Conservation (phyloP, 176 grass and related monocot species). For the Carex littledalei region DNA sequence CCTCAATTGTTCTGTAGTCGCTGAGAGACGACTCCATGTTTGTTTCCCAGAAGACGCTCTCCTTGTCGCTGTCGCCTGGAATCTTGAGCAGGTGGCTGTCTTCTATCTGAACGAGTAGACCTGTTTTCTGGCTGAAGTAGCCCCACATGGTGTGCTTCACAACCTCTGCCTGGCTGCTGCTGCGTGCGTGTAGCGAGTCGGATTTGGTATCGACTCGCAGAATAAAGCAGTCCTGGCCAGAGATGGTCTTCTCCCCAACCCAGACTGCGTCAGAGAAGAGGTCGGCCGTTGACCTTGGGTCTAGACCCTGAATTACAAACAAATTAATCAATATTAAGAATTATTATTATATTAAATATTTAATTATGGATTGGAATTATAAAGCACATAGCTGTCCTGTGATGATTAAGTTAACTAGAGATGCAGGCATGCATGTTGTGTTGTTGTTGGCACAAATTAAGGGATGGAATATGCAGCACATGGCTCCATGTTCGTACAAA, state of each 20-base stretch:
- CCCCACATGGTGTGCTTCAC: constrained; percentile 88
- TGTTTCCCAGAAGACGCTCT: constrained; percentile 84
- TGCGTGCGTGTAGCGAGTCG: constrained; percentile 54
- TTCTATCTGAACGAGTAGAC: constrained; percentile 80
- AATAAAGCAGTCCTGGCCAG: constrained; percentile 82
- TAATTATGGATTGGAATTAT: neutral
- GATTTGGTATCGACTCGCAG: constrained; percentile 69
- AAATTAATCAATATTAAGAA: neutral
- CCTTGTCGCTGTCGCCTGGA: constrained; percentile 24
- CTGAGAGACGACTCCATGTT: constrained; percentile 74
- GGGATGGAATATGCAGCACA: neutral
- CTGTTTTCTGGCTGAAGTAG: constrained; percentile 88
- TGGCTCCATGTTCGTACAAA: neutral
- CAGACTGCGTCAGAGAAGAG: constrained; percentile 78
- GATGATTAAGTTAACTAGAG: constrained; percentile 1
- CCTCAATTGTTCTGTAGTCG: constrained; percentile 78
- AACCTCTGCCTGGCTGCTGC: constrained; percentile 74
- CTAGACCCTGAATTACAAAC: constrained; percentile 57
- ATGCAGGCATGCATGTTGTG: neutral
- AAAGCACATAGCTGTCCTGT: neutral
- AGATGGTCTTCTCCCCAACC: constrained; percentile 60
- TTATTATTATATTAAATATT: neutral
- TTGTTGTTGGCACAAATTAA: too few relatives aligned
- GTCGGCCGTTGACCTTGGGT: constrained; percentile 75
- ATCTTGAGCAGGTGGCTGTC: constrained; percentile 91